Conservation (phyloP, 805 yeast genomes). For the Kodamaea nitidulidarum region DNA sequence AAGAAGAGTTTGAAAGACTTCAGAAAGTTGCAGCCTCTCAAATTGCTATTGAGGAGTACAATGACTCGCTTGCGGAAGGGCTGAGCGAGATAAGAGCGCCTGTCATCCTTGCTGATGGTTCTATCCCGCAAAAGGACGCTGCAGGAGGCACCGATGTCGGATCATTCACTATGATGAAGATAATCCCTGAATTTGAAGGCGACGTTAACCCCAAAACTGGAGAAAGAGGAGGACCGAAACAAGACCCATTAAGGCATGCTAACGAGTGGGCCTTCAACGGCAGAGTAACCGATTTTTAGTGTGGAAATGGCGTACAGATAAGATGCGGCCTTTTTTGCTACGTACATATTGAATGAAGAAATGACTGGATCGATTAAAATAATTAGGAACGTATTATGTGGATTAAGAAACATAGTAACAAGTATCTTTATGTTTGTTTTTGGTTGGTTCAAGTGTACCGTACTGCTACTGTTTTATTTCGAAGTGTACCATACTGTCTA, state of each 20-base stretch:
- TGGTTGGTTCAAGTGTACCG: no score
- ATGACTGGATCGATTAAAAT: no score
- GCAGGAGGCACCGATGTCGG: constrained; percentile 47
- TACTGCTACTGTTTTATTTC: no score
- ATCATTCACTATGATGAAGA: constrained; percentile 60
- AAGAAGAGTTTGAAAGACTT: constrained; percentile 85
- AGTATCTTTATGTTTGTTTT: no score
- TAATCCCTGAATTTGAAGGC: constrained; percentile 94
- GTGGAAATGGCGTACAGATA: not conserved
- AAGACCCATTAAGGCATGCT: constrained; percentile 87
- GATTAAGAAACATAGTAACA: no score
- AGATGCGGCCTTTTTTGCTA: not conserved
- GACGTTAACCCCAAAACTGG: constrained; percentile 91
- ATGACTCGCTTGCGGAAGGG: constrained; percentile 38
- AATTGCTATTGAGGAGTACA: constrained; percentile 72
- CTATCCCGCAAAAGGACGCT: constrained; percentile 20
- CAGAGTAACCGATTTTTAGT: constrained; percentile 85
- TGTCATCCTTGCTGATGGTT: constrained; percentile 11
- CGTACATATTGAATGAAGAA: no score
- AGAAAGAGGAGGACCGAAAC: constrained; percentile 95
- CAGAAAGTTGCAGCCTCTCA: constrained; percentile 79
- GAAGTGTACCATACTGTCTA: no score
- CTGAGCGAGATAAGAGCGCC: constrained; percentile 6
- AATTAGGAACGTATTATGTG: no score
- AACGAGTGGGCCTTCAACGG: constrained; percentile 92